Percentiles rank a stretch among this genome's conserved stretches.
These are phyloP conservation scores for Cynara cardunculus DNA, from an alignment of 129 eudicot genomes.

Conservation along the genomic window DNA sequence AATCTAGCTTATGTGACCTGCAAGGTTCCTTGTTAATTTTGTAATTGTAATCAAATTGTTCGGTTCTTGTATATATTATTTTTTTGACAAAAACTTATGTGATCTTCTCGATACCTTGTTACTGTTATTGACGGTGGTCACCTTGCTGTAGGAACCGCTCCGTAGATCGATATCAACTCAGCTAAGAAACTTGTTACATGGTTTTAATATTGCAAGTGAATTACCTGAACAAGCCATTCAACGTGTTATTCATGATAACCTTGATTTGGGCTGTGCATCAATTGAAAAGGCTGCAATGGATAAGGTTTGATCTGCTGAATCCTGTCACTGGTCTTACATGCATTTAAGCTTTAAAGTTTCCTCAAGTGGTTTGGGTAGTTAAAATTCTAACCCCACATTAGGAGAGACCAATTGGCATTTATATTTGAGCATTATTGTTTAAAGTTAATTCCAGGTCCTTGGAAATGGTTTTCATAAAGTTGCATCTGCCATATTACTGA, in stretches of 20 bases:
- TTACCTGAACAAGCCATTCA: slow-evolving; percentile 37
- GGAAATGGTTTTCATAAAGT: too few species aligned
- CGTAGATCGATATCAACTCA: slow-evolving; percentile 43
- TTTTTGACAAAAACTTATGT: background rate
- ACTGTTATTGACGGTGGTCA: background rate
- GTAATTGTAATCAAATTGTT: background rate
- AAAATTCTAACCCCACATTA: too few species aligned
- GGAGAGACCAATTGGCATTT: too few species aligned
- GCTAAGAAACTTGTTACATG: slow-evolving; percentile 42
- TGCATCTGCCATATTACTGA: too few species aligned
- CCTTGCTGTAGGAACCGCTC: slow-evolving; percentile 48
- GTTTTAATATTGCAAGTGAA: slow-evolving; percentile 33
- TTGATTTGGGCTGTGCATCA: slow-evolving; percentile 56
- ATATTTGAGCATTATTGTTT: too few species aligned
- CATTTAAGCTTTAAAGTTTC: background rate
- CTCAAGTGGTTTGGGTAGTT: too few species aligned
- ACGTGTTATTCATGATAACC: slow-evolving; percentile 49
- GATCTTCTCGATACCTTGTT: background rate
- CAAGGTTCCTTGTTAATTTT: slow-evolving; percentile 42
- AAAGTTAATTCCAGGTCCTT: too few species aligned
- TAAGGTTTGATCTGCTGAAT: slow-evolving; percentile 27
- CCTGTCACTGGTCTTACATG: background rate
- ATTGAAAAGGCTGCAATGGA: slow-evolving; percentile 69
- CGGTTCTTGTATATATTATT: background rate
- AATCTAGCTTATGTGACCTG: slow-evolving; percentile 59